phyloP scores from a whole-genome alignment of 1,284 basidiomycete genomes.

The Laetiporus sulphureus region DNA sequence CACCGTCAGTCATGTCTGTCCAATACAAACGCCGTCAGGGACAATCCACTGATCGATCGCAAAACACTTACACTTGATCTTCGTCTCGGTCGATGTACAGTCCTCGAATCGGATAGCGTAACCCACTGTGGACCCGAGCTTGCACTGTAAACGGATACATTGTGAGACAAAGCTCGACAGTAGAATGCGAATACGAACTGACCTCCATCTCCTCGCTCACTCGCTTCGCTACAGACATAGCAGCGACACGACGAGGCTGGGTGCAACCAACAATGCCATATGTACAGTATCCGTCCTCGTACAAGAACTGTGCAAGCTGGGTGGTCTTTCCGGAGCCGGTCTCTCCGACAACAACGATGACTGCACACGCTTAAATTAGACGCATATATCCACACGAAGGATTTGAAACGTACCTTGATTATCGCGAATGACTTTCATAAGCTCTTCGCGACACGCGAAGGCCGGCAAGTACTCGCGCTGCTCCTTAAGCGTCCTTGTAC shows the following conservation, averaged over 20 bases:
- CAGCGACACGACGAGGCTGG: slow-evolving; percentile 94
- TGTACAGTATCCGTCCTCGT: slow-evolving; percentile 92
- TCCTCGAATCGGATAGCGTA: slow-evolving; percentile 99
- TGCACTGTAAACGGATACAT: slow-evolving; percentile 44
- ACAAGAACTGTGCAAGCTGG: slow-evolving; percentile 86
- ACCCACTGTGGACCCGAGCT: slow-evolving; percentile 84
- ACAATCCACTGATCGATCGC: neutral
- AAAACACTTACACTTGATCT: slow-evolving; percentile 79
- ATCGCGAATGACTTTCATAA: slow-evolving; percentile 87
- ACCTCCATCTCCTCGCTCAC: slow-evolving; percentile 95
- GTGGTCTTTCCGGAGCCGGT: slow-evolving; percentile 96
- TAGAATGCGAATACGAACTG: neutral
- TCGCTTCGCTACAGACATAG: slow-evolving; percentile 98
- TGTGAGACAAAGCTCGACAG: neutral
- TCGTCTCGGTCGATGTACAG: slow-evolving; percentile 87
- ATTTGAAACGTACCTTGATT: slow-evolving; percentile 74
- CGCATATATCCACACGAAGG: neutral
- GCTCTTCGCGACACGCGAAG: slow-evolving; percentile 94
- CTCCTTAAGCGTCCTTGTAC: slow-evolving; percentile 81
- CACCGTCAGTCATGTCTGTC: slow-evolving; percentile 96
- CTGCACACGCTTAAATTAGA: slow-evolving; percentile 31
- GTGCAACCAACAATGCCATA: slow-evolving; percentile 93
- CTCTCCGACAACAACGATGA: slow-evolving; percentile 91
- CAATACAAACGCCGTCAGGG: slow-evolving; percentile 5
- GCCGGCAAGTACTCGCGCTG: slow-evolving; percentile 97